These are phyloP conservation scores for Trichoderma reesei DNA, from an alignment of 495 filamentous ascomycete genomes.

Conservation along the genomic window DNA sequence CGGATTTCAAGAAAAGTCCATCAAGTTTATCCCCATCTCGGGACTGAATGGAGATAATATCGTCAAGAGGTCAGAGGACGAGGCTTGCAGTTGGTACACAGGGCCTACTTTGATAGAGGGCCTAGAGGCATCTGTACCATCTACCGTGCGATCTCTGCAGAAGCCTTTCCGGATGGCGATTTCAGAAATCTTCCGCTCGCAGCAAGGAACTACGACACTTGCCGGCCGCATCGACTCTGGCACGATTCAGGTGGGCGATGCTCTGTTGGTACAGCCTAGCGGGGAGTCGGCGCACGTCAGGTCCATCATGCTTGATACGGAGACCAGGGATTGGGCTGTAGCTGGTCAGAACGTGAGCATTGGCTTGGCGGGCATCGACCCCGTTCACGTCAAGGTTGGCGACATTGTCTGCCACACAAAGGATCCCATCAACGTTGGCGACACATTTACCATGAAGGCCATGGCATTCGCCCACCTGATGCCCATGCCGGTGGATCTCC, in stretches of 20 bases:
- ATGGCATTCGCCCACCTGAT: constrained; percentile 81
- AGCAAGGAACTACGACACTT: constrained; percentile 74
- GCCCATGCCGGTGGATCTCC: constrained; percentile 82
- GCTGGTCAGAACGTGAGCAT: constrained; percentile 83
- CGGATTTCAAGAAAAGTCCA: constrained; percentile 68
- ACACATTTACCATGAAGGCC: constrained; percentile 68
- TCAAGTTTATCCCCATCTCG: constrained; percentile 80
- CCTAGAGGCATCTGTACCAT: constrained; percentile 69
- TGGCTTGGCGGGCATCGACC: constrained; percentile 78
- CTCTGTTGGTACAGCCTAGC: constrained; percentile 67
- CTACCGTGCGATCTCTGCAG: constrained; percentile 51
- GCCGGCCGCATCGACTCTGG: constrained; percentile 83
- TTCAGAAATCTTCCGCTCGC: constrained; percentile 51
- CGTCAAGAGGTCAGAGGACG: constrained; percentile 45
- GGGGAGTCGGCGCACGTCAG: constrained; percentile 70
- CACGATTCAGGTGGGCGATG: constrained; percentile 72
- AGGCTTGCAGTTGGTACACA: constrained; percentile 62
- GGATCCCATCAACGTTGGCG: constrained; percentile 56
- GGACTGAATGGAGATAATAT: constrained; percentile 85
- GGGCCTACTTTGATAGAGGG: constrained; percentile 72
- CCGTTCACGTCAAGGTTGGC: constrained; percentile 66
- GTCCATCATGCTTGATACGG: constrained; percentile 62
- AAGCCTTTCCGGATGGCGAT: constrained; percentile 81
- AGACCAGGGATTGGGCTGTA: constrained; percentile 79
- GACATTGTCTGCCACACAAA: constrained; percentile 71